Evolutionary conservation across 2,329 filamentous ascomycete species (phyloP).

Genomic region (Ambrosiella beaveri): DNA sequence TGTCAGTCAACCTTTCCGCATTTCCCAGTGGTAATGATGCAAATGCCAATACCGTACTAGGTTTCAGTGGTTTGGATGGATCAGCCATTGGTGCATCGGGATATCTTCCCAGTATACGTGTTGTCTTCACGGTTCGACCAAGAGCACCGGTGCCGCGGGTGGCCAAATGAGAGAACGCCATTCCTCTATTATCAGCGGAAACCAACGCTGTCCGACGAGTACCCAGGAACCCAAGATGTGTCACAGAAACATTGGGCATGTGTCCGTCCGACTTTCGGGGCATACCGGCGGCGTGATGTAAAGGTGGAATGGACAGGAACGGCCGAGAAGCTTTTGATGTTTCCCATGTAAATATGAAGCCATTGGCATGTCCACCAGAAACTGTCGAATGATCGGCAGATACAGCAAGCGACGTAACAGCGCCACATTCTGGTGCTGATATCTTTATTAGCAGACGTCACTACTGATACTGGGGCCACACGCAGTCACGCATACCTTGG

Average conservation of each 20-base stretch:
- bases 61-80: slow-evolving; percentile 55
- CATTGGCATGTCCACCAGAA: slow-evolving; percentile 75
- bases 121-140: slow-evolving; percentile 72
- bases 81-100: slow-evolving; percentile 45
- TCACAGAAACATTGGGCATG: slow-evolving; percentile 55
- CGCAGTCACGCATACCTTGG: slow-evolving; percentile 42
- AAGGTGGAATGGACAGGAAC: slow-evolving; percentile 70
- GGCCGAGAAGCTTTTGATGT: slow-evolving; percentile 64
- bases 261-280: slow-evolving; percentile 53
- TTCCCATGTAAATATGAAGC: slow-evolving; percentile 95
- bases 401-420: slow-evolving; percentile 72
- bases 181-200: slow-evolving; percentile 83
- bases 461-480: not conserved
- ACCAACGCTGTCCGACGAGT: slow-evolving; percentile 87
- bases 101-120: slow-evolving; percentile 79
- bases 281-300: slow-evolving; percentile 47
- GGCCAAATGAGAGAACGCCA: slow-evolving; percentile 96
- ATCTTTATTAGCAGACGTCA: not conserved
- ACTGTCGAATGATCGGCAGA: slow-evolving; percentile 89
- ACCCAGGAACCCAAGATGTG: slow-evolving; percentile 88
- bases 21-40: slow-evolving; percentile 85
- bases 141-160: slow-evolving; percentile 78
- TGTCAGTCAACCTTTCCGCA: slow-evolving; percentile 71
- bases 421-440: slow-evolving; percentile 71
- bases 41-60: slow-evolving; percentile 88